Conservation (phyloP, 2,329 filamentous ascomycete genomes). For the Colletotrichum filicis region DNA sequence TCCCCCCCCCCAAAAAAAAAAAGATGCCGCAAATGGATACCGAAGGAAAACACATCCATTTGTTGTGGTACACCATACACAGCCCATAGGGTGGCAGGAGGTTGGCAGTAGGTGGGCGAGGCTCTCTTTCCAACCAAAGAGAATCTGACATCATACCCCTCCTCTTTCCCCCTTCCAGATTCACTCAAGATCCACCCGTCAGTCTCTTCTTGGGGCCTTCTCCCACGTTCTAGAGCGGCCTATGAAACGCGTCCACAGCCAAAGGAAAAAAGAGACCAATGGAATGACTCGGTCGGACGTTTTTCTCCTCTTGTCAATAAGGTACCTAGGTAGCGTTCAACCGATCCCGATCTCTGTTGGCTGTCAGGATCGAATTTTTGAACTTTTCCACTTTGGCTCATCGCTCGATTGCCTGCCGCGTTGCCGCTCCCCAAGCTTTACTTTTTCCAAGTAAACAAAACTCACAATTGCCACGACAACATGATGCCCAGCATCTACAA, state of each 20-base stretch:
- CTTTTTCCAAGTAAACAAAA: not conserved
- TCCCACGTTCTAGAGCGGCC: not conserved
- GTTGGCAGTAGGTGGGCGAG: not conserved
- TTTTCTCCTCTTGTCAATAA: not conserved
- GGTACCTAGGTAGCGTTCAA: too few relatives aligned
- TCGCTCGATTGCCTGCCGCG: not conserved
- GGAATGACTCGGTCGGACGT: not conserved
- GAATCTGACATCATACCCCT: constrained; percentile 14
- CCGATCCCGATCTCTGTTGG: not conserved
- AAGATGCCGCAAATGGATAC: too few relatives aligned
- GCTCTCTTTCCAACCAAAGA: not conserved
- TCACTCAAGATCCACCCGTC: not conserved
- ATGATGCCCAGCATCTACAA: not conserved
- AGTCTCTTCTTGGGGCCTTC: not conserved
- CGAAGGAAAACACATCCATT: not conserved
- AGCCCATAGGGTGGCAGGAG: too few relatives aligned
- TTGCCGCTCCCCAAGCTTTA: not conserved
- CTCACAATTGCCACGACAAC: not conserved
- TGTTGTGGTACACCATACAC: too few relatives aligned
- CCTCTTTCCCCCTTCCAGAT: not conserved
- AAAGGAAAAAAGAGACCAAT: not conserved
- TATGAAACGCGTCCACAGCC: not conserved
- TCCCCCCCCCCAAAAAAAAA: too few relatives aligned
- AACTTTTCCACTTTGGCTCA: not conserved
- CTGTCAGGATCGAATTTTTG: not conserved